These are phyloP conservation scores for Cytospora chrysosperma DNA, from an alignment of 2,329 filamentous ascomycete species.

Conservation along the genomic window DNA sequence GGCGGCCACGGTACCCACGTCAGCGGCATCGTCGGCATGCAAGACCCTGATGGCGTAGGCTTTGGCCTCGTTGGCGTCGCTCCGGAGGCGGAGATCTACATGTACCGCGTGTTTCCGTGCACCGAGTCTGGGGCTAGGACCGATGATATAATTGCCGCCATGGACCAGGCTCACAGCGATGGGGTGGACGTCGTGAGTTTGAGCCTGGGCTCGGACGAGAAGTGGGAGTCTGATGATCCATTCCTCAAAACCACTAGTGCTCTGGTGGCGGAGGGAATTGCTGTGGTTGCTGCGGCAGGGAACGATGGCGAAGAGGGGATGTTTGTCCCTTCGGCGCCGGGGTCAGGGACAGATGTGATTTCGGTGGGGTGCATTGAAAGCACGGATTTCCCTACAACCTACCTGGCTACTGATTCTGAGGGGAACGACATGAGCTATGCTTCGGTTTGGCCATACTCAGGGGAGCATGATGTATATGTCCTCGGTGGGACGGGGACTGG, in stretches of 20 bases:
- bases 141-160: conserved; percentile 30
- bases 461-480: conserved; percentile 21
- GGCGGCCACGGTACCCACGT: conserved; percentile 24
- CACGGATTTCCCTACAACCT: conserved; percentile 25
- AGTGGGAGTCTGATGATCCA: conserved; percentile 24
- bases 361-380: conserved; percentile 28
- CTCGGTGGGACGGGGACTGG: conserved; percentile 12
- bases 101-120: conserved; percentile 20
- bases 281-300: conserved; percentile 28
- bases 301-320: conserved; percentile 21
- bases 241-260: conserved; percentile 7
- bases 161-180: conserved; percentile 30
- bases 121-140: neutral
- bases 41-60: neutral
- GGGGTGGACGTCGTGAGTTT: conserved; percentile 33
- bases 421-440: conserved; percentile 25
- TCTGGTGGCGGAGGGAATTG: conserved; percentile 26
- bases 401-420: conserved; percentile 24
- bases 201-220: conserved; percentile 27
- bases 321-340: conserved; percentile 14
- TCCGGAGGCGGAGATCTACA: conserved; percentile 14
- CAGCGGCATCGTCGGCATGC: conserved; percentile 21
- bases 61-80: conserved; percentile 16
- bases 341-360: conserved; percentile 26
- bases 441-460: conserved; percentile 27